A percentile compares a stretch with the other conserved stretches of the same genome.
Evolutionary conservation across 768 basidiomycete genomes (phyloP).

Genomic region (Psilocybe tampanensis): DNA sequence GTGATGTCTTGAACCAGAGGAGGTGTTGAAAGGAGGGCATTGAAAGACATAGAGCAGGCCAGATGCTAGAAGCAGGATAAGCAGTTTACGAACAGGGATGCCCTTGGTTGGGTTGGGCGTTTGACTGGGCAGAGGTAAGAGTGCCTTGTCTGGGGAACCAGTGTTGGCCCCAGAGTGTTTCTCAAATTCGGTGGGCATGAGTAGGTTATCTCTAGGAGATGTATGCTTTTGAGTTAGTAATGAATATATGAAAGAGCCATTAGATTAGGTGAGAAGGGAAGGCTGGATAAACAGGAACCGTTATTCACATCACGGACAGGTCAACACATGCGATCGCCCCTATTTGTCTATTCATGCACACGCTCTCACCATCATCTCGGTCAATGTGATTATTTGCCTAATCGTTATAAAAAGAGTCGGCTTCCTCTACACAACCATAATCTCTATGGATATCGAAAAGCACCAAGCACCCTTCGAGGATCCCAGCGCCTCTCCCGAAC

Average conservation of each 20-base stretch:
- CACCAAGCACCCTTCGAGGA: conserved; percentile 15
- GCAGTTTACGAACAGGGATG: neutral
- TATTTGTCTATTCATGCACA: neutral
- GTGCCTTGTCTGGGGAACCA: neutral
- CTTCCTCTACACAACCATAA: conserved; percentile 9
- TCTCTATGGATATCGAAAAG: conserved; percentile 29
- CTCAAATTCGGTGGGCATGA: conserved; percentile 2
- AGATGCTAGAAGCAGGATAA: neutral
- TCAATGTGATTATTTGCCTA: neutral
- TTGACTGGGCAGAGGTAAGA: conserved; percentile 9
- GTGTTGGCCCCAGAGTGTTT: neutral
- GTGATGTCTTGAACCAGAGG: neutral
- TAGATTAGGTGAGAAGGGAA: neutral
- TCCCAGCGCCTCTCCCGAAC: neutral
- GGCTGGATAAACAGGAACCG: too few relatives aligned
- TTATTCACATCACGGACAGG: neutral
- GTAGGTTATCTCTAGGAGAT: neutral
- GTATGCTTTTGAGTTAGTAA: neutral
- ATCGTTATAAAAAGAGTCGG: neutral
- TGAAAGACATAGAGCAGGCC: neutral
- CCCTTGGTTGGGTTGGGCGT: neutral
- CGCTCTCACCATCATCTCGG: neutral
- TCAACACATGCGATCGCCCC: neutral
- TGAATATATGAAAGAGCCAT: neutral
- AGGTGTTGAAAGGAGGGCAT: neutral